Evolutionary conservation across 2,329 filamentous ascomycete genomes (phyloP).

Genomic region (Penicillium griseofulvum): DNA sequence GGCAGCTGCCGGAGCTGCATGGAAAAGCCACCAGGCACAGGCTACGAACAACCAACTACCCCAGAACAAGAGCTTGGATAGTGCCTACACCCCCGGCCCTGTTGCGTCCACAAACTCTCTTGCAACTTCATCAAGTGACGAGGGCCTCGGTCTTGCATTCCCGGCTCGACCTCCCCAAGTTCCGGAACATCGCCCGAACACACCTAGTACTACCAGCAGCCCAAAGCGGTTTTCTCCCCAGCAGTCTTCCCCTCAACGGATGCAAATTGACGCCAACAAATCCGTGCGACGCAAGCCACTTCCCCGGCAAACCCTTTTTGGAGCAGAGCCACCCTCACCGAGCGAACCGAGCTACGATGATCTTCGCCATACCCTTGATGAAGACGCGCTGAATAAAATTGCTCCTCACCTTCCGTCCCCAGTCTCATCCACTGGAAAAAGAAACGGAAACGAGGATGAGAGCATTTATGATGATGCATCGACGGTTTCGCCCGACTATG

Average conservation of each 20-base stretch:
- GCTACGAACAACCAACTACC: constrained; percentile 7
- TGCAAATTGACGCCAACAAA: constrained; percentile 42
- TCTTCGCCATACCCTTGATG: constrained; percentile 44
- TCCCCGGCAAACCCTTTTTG: constrained; percentile 36
- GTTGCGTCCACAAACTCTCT: constrained; percentile 3
- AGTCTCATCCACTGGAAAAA: constrained; percentile 15
- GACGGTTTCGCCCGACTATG: constrained; percentile 71
- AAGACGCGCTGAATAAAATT: constrained; percentile 53
- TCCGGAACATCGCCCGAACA: constrained; percentile 17
- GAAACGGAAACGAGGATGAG: constrained; percentile 34
- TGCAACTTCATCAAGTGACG: constrained; percentile 14
- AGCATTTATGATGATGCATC: constrained; percentile 61
- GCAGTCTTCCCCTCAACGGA: background rate
- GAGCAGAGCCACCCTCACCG: constrained; percentile 21
- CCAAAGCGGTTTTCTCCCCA: constrained; percentile 7
- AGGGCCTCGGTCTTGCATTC: constrained; percentile 25
- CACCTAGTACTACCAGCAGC: constrained; percentile 12
- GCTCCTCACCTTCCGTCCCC: constrained; percentile 33
- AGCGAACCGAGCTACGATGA: constrained; percentile 43
- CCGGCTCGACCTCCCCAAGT: constrained; percentile 24
- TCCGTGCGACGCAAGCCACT: constrained; percentile 54
- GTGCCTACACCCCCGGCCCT: background rate
- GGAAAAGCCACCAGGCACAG: constrained; percentile 31
- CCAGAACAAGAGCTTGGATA: background rate
- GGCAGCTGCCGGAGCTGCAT: constrained; percentile 38